Evolutionary conservation across 768 basidiomycete genomes (phyloP).

Genomic region (Krasilnikovozyma curviuscula): DNA sequence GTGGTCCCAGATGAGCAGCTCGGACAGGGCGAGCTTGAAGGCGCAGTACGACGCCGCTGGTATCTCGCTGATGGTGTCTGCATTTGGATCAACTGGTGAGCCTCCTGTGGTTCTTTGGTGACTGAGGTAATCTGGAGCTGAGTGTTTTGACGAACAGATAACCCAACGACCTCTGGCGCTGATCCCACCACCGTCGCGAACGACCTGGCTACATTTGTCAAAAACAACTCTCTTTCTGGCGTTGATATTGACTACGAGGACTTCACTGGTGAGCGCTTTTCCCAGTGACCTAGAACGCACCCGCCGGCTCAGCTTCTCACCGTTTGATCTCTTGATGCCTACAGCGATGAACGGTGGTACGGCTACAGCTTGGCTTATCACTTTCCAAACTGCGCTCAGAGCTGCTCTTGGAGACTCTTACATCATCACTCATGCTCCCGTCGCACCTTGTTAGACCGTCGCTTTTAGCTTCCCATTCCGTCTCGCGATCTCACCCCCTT

Average conservation of each 20-base stretch:
- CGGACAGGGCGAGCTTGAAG: neutral
- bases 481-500: too few species aligned
- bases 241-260: conserved; percentile 16
- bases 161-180: conserved; percentile 5
- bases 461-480: too few species aligned
- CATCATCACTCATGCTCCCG: neutral
- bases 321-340: too few species aligned
- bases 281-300: too few species aligned
- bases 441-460: too few species aligned
- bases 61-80: conserved; percentile 1
- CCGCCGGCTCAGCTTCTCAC: too few species aligned
- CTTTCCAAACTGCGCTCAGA: neutral
- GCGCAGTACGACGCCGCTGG: neutral
- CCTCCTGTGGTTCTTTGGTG: too few species aligned
- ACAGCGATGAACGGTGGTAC: too few species aligned
- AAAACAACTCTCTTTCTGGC: conserved; percentile 11
- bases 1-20: neutral
- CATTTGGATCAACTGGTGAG: conserved; percentile 2
- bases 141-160: too few species aligned
- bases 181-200: conserved; percentile 6
- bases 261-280: too few species aligned
- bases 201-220: conserved; percentile 8
- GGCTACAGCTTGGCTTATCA: too few species aligned
- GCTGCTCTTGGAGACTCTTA: neutral
- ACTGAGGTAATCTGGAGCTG: neutral